Base-by-base conservation (phyloP, 2,329 filamentous ascomycete genomes). In the Verticillium nubilum region DNA sequence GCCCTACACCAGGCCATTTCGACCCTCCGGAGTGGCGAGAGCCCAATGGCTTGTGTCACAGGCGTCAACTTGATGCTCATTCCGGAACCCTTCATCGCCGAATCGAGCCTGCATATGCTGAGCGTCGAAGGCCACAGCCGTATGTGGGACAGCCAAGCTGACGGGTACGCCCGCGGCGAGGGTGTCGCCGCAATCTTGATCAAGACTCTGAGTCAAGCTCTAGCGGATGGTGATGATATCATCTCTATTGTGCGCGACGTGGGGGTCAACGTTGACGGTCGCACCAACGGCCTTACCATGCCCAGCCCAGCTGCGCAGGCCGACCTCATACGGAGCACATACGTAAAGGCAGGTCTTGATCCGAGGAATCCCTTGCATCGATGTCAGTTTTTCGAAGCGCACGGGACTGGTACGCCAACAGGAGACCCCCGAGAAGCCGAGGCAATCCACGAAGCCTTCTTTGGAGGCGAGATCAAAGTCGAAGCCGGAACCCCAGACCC, bases 101-200 rank as follows among this genome's bases (percentile, higher is more conserved):
- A 70, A 65, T 42, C 64, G 4, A 64, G 67, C 19, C 56, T 67
- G 37, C 66, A 67, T 9, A 62, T 71, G 0, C 64, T 73, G 2
- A 68, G 66, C 1, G 65, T 71, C 2, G 62, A 61, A 15, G 67
- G 67, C 6, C 63, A 58, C 0, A 69, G 66, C 59, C 62, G 68
- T 29, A 70, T 67, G 12, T 79, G 76, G 54, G 76, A 78, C 47
- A 66, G 69, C 7, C 61, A 65, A 5, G 80, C 77, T 1, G 68
- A 78, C 56, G 81, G 80, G 0, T 83, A 81, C 58, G 76, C 69
- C 0, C 73, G 82, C 0, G 82, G 81, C 9, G 83, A 86, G 53
- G 82, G 81, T 1, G 66, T 80, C 5, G 77, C 74, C 0, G 68
- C 72, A 0, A 63, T 84, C 0, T 66, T 83, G 0, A 60, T 85